phyloP scores from a whole-genome alignment of 108 stramenopile genomes.

The Cyclotella choctawhatcheeana region DNA sequence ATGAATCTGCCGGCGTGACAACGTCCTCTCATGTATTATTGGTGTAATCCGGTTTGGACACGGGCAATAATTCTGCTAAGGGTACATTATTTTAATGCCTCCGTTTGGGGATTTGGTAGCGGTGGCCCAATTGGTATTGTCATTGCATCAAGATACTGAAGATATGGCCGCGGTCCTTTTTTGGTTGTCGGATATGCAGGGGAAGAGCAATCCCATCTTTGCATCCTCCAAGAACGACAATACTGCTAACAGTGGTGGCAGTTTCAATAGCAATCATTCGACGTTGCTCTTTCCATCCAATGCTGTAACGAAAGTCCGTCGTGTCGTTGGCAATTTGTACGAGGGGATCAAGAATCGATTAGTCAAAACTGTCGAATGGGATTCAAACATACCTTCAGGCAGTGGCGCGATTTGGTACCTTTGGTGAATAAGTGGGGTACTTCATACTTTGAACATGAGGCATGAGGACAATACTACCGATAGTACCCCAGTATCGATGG shows the following conservation, averaged over 20 bases:
- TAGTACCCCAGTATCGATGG: conserved; percentile 20
- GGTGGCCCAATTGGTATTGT: no score
- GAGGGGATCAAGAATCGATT: conserved; percentile 31
- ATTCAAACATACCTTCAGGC: conserved; percentile 27
- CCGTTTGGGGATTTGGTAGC: conserved; percentile 28
- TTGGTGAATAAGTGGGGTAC: conserved; percentile 75
- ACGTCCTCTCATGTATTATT: no score
- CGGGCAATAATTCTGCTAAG: no score
- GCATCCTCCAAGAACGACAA: neutral
- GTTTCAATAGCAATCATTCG: conserved; percentile 29
- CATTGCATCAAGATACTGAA: no score
- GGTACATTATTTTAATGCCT: conserved; percentile 38
- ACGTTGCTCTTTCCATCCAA: no score
- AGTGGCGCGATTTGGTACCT: conserved; percentile 56
- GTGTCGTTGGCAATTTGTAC: conserved; percentile 36
- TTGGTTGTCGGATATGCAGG: conserved; percentile 27
- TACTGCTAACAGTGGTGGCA: conserved; percentile 11
- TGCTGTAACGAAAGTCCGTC: no score
- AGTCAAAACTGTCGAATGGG: conserved; percentile 64
- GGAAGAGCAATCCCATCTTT: conserved; percentile 34
- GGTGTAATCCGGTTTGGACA: no score
- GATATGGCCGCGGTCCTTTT: conserved; percentile 28
- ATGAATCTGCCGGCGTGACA: no score
- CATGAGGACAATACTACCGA: no score
- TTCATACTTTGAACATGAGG: conserved; percentile 67